These are phyloP conservation scores for Tephrocybe rancida DNA, from an alignment of 768 basidiomycete species.

Conservation along the genomic window DNA sequence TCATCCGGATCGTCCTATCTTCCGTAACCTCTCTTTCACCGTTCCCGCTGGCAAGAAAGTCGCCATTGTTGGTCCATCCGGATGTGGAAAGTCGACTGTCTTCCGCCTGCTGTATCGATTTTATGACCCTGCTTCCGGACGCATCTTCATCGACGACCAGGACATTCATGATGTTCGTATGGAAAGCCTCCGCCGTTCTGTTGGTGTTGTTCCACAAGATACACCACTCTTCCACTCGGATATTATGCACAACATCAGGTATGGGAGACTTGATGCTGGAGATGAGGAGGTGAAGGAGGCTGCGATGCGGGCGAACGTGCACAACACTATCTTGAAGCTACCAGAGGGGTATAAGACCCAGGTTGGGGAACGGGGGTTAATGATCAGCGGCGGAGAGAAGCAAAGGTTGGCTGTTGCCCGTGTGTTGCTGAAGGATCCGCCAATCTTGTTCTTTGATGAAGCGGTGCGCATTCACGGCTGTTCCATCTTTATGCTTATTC, in stretches of 20 bases:
- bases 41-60: constrained; percentile 97
- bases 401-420: constrained; percentile 94
- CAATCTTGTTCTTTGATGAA: constrained; percentile 97
- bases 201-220: constrained; percentile 98
- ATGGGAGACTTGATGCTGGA: constrained; percentile 83
- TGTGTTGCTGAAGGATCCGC: constrained; percentile 90
- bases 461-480: constrained; percentile 55
- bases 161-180: constrained; percentile 76
- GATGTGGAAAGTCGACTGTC: constrained; percentile 97
- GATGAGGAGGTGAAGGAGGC: constrained; percentile 90
- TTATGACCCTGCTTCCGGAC: constrained; percentile 82
- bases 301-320: constrained; percentile 85
- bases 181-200: constrained; percentile 66
- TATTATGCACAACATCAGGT: constrained; percentile 93
- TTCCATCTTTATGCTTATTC: not conserved
- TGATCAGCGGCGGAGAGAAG: constrained; percentile 99
- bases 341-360: constrained; percentile 89
- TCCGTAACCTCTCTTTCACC: constrained; percentile 83
- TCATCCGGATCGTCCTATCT: constrained; percentile 90
- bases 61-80: constrained; percentile 95
- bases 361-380: constrained; percentile 94
- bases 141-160: constrained; percentile 89
- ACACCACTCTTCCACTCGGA: constrained; percentile 97
- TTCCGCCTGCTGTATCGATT: constrained; percentile 94
- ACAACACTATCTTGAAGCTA: constrained; percentile 74